Evolutionary conservation across 2,329 filamentous ascomycete genomes (phyloP).

Genomic region (Claviceps citrina): DNA sequence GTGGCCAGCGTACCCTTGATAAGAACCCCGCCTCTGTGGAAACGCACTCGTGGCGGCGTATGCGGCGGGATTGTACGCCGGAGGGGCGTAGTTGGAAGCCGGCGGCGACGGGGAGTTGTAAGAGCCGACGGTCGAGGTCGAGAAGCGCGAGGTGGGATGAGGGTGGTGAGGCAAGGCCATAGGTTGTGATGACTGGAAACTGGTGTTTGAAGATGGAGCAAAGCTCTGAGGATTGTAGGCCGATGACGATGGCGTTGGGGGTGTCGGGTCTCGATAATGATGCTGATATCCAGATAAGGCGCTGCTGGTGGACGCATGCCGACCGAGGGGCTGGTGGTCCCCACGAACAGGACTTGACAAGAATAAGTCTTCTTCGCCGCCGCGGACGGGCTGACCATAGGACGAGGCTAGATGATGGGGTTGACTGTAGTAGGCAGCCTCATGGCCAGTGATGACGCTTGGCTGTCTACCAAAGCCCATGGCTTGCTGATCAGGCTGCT

Average conservation of each 20-base stretch:
- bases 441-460: conserved; percentile 67
- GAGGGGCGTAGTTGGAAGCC: conserved; percentile 31
- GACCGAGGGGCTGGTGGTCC: conserved; percentile 11
- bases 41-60: conserved; percentile 31
- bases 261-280: conserved; percentile 31
- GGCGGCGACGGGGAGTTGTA: conserved; percentile 20
- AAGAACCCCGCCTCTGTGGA: conserved; percentile 36
- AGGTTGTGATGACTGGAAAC: conserved; percentile 32
- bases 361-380: conserved; percentile 46
- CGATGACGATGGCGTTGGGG: conserved; percentile 27
- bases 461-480: conserved; percentile 35
- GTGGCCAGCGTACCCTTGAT: conserved; percentile 28
- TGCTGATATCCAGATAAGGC: conserved; percentile 37
- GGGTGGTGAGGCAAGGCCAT: conserved; percentile 35
- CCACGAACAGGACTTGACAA: conserved; percentile 30
- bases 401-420: conserved; percentile 11
- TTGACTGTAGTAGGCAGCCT: conserved; percentile 38
- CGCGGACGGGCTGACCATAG: conserved; percentile 1
- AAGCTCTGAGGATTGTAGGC: conserved; percentile 61
- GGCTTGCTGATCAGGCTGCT: conserved; percentile 8
- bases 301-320: conserved; percentile 28
- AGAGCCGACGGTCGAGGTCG: conserved; percentile 19
- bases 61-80: conserved; percentile 43
- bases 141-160: conserved; percentile 25
- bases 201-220: conserved; percentile 16